Percentiles rank a stretch among this genome's conserved stretches.
These are phyloP conservation scores for Mycena maculata DNA, from an alignment of 768 basidiomycete species.

Conservation along the genomic window DNA sequence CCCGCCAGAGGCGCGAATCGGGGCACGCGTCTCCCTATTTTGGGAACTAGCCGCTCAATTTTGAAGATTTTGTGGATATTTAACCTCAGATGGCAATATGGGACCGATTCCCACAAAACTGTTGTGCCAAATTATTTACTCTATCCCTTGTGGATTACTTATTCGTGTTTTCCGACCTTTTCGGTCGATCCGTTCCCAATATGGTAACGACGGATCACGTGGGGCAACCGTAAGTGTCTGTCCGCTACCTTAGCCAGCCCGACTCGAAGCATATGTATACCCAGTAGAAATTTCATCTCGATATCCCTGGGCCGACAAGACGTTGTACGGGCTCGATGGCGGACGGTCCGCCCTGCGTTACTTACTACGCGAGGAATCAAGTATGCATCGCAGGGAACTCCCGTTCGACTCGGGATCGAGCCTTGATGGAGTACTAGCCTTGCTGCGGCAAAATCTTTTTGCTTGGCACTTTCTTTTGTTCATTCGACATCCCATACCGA, in stretches of 20 bases:
- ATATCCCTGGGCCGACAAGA: no score
- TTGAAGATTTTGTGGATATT: neutral
- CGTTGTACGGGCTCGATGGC: no score
- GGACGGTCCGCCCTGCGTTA: no score
- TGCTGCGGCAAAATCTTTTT: no score
- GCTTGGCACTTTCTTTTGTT: no score
- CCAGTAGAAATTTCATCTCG: no score
- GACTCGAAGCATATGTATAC: no score
- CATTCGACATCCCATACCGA: no score
- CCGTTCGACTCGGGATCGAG: no score
- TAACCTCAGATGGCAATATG: neutral
- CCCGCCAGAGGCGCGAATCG: neutral
- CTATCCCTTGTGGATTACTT: neutral
- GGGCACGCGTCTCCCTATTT: neutral
- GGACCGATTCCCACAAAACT: constrained; percentile 4
- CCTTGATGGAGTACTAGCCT: no score
- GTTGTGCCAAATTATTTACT: constrained; percentile 6
- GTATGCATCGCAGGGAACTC: no score
- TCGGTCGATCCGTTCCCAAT: constrained; percentile 1
- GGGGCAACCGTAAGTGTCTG: constrained; percentile 8
- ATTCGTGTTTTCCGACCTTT: constrained; percentile 5
- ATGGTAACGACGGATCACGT: constrained; percentile 11
- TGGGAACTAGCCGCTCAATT: constrained; percentile 9
- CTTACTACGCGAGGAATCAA: no score
- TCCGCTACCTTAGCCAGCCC: constrained; percentile 17